Conservation (phyloP, 768 basidiomycete genomes). For the Suillus discolor region DNA sequence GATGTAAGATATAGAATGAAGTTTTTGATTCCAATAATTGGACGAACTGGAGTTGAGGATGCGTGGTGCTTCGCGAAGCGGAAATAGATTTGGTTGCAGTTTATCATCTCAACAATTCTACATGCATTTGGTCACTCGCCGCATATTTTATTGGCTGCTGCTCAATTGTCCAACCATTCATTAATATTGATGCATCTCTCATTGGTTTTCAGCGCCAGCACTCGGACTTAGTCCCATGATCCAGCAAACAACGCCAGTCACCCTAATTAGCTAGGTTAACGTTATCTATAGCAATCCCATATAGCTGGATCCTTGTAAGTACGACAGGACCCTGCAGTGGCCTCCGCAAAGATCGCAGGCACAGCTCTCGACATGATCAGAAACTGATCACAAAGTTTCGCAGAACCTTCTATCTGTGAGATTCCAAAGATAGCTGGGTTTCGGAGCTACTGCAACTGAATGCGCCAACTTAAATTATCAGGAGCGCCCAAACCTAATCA, state of each 20-base stretch:
- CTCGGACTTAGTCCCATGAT: neutral
- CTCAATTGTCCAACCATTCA: neutral
- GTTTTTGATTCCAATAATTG: neutral
- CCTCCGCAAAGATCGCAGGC: slow-evolving; percentile 1
- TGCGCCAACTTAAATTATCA: neutral
- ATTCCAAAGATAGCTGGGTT: neutral
- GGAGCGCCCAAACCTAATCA: neutral
- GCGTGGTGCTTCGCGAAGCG: neutral
- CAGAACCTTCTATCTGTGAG: neutral
- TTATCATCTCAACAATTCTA: neutral
- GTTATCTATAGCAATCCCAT: neutral
- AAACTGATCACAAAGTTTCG: neutral
- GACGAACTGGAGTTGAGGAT: neutral
- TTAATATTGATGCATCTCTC: neutral
- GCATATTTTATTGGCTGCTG: neutral
- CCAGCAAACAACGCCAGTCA: neutral
- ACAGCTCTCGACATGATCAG: neutral
- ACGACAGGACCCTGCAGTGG: neutral
- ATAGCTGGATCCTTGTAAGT: neutral
- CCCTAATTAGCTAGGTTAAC: neutral
- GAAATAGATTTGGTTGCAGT: neutral
- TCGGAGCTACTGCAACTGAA: neutral
- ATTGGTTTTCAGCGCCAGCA: neutral
- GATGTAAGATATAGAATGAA: neutral
- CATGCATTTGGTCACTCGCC: neutral